Base-by-base conservation (phyloP, 495 filamentous ascomycete species). In the Halenospora varia region DNA sequence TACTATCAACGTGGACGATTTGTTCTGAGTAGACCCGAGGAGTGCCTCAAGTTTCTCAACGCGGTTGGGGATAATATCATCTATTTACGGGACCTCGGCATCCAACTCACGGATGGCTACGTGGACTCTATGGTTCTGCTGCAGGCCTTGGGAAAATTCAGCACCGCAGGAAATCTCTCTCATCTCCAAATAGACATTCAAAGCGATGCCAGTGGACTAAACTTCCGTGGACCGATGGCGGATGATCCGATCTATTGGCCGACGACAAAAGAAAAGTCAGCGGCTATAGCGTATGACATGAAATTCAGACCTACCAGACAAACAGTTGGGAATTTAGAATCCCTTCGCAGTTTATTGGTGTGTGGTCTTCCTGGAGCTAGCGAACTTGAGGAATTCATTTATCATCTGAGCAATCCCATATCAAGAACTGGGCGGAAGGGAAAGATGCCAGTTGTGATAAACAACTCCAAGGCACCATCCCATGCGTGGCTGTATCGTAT, bases 1-100 rank as follows among this genome's bases (percentile, higher is more conserved):
- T 49, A 41, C 19, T 62, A 57, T 23, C 42, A 57, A 2, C 8
- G 44, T 48, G 54, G 25, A 46, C 25, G 15, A 10, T 57, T 53
- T 39, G 15, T 25, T 8, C 57, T 57, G 20, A 10, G 25, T 6
- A 26, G 11, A 10, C 41, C 40, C 0, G n/a, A 2, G 2, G 17
- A 19, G 2, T 48, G 25, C 17, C 19, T 20, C 13, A 13, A 11
- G 3, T 54, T 55, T 42, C 40, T 53, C 13, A 9, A 23, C 0
- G 24, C 25, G 8, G 25, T 61, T 3, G 29, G 41, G 0, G 17
- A 25, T 15, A 48, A 48, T 13, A 19, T 13, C 6, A 6, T 25
- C 10, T 9, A 56, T 22, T 11, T 61, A 8, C 44, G 26, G 11
- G 10, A 18, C 18, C 25, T 20, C n/a, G 26, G 29, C 9, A 17